These are phyloP conservation scores for Quercus tomentella DNA, from an alignment of 331 rosid genomes.

Conservation along the genomic window DNA sequence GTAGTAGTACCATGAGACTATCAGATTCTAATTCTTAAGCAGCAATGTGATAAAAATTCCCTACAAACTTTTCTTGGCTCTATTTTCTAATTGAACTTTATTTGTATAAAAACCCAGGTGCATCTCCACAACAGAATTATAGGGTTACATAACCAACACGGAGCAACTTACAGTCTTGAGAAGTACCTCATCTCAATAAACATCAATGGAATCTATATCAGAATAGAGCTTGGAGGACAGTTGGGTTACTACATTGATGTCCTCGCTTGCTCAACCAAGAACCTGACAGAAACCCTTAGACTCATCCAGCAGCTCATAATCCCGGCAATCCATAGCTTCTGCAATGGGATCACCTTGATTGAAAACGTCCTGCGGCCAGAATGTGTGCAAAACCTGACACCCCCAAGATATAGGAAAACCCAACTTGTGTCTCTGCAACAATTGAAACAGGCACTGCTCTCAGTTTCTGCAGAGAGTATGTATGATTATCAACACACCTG, in stretches of 20 bases:
- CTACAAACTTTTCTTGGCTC: neutral
- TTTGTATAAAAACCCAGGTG: constrained; percentile 53
- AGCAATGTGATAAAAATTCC: neutral
- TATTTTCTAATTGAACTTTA: constrained; percentile 21
- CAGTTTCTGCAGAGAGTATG: constrained; percentile 92
- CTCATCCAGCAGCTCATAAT: constrained; percentile 42
- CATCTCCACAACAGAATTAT: constrained; percentile 76
- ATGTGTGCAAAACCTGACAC: constrained; percentile 71
- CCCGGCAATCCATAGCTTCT: constrained; percentile 80
- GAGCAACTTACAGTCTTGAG: constrained; percentile 91
- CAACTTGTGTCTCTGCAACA: constrained; percentile 63
- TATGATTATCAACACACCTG: constrained; percentile 97
- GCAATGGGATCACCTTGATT: constrained; percentile 71
- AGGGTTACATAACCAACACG: constrained; percentile 68
- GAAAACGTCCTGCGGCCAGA: constrained; percentile 81
- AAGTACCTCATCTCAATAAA: constrained; percentile 74
- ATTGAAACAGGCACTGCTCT: constrained; percentile 76
- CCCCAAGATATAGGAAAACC: constrained; percentile 71
- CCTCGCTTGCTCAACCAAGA: constrained; percentile 46
- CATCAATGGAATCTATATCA: constrained; percentile 77
- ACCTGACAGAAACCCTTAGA: constrained; percentile 47
- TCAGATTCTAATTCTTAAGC: neutral
- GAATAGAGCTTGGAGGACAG: constrained; percentile 91
- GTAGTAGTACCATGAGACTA: neutral
- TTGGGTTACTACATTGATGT: constrained; percentile 62